Conservation (phyloP, 108 stramenopile species). For the Skeletonema tropicum region DNA sequence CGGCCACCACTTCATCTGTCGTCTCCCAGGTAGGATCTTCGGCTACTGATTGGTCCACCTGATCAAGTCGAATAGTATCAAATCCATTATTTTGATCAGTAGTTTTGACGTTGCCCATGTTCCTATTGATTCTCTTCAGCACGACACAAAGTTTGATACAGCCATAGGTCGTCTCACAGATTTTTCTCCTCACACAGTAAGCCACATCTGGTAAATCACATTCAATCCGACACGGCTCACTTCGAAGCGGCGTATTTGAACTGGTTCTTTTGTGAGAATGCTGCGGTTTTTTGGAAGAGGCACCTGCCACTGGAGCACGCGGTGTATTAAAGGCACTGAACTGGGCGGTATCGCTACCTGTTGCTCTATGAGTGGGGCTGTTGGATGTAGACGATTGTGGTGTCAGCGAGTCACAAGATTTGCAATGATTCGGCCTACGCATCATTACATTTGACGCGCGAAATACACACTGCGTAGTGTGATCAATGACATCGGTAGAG, state of each 20-base stretch:
- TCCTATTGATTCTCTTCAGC: slow-evolving; percentile 24
- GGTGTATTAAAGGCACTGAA: background rate
- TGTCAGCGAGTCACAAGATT: slow-evolving; percentile 8
- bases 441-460: slow-evolving; percentile 38
- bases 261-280: slow-evolving; percentile 2
- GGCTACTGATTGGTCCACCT: background rate
- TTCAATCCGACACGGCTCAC: slow-evolving; percentile 14
- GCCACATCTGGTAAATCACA: slow-evolving; percentile 31
- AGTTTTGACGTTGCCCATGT: background rate
- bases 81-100: background rate
- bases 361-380: background rate
- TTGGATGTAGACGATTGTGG: background rate
- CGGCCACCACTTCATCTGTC: slow-evolving; percentile 42
- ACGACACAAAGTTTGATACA: slow-evolving; percentile 38
- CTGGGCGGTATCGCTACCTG: slow-evolving; percentile 15
- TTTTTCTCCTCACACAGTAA: slow-evolving; percentile 40
- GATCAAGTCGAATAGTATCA: slow-evolving; percentile 4
- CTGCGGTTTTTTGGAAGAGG: background rate
- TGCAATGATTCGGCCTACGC: slow-evolving; percentile 28
- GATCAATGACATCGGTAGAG: slow-evolving; percentile 32
- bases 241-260: background rate
- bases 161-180: slow-evolving; percentile 42
- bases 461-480: slow-evolving; percentile 29
- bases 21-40: slow-evolving; percentile 40
- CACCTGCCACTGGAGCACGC: background rate